phyloP scores from a whole-genome alignment of 208 protist species.

The Acanthamoeba sp. region DNA sequence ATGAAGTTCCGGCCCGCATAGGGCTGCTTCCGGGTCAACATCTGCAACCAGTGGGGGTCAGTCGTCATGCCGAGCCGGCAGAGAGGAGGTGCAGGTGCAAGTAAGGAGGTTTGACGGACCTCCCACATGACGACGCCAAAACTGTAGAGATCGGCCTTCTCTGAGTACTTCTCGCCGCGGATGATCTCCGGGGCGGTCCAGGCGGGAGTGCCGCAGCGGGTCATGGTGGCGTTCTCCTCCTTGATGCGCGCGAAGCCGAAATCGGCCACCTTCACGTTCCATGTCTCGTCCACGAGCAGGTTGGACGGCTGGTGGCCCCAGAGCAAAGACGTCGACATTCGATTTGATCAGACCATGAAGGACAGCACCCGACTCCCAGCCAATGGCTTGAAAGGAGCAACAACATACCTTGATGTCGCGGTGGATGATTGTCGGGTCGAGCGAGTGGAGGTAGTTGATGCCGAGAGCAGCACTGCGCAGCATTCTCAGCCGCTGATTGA shows the following conservation, averaged over 20 bases:
- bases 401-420: neutral
- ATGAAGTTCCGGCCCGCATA: neutral
- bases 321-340: neutral
- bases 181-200: neutral
- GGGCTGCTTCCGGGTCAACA: neutral
- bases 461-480: neutral
- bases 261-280: neutral
- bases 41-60: neutral
- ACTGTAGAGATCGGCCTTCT: neutral
- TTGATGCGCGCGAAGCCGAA: neutral
- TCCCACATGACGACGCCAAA: conserved; percentile 28
- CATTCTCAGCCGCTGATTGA: neutral
- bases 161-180: neutral
- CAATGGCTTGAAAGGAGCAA: too few species aligned
- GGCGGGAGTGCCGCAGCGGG: neutral
- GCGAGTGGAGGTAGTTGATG: conserved; percentile 8
- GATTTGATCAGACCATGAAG: neutral
- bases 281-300: neutral
- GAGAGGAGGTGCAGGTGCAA: too few species aligned
- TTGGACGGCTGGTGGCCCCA: neutral
- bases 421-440: neutral
- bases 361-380: too few species aligned
- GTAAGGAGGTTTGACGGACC: too few species aligned
- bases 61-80: neutral
- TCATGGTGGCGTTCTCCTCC: neutral